A percentile compares a stretch with the other conserved stretches of the same genome.
phyloP scores from a whole-genome alignment of 2,329 filamentous ascomycete genomes.

The Paraconiothyrium brasiliense region DNA sequence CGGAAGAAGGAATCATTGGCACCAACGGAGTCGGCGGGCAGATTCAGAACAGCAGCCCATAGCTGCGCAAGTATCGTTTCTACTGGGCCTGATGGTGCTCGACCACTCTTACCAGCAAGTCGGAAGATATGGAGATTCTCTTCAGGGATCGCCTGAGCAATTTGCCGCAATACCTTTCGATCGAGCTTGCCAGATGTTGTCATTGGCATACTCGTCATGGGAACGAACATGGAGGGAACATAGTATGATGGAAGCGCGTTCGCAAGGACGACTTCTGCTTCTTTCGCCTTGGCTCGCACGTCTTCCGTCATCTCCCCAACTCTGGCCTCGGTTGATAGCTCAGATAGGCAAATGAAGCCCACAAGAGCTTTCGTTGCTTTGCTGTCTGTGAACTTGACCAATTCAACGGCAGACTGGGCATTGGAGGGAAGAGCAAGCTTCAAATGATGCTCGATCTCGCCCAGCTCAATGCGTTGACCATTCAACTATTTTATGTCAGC shows the following conservation, averaged over 20 bases:
- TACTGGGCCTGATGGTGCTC: slow-evolving; percentile 34
- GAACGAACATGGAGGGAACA: slow-evolving; percentile 56
- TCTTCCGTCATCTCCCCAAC: slow-evolving; percentile 35
- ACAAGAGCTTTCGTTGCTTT: slow-evolving; percentile 40
- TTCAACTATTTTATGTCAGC: slow-evolving; percentile 50
- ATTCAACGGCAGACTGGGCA: slow-evolving; percentile 56
- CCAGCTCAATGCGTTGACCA: slow-evolving; percentile 57
- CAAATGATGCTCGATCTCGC: slow-evolving; percentile 57
- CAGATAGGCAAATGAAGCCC: slow-evolving; percentile 38
- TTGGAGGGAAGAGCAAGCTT: slow-evolving; percentile 46
- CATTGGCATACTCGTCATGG: slow-evolving; percentile 52
- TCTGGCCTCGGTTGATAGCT: slow-evolving; percentile 35
- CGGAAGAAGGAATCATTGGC: slow-evolving; percentile 58
- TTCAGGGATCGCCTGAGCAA: slow-evolving; percentile 46
- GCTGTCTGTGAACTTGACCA: slow-evolving; percentile 42
- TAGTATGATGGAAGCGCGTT: slow-evolving; percentile 53
- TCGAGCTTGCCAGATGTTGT: slow-evolving; percentile 56
- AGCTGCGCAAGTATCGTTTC: slow-evolving; percentile 40
- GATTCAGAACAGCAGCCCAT: slow-evolving; percentile 53
- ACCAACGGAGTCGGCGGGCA: slow-evolving; percentile 51
- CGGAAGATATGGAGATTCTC: slow-evolving; percentile 34
- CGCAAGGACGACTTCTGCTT: slow-evolving; percentile 37
- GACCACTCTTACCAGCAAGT: slow-evolving; percentile 41
- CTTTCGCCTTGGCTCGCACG: slow-evolving; percentile 31
- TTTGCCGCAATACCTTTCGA: slow-evolving; percentile 49